Evolutionary conservation across 2,329 filamentous ascomycete species (phyloP).

Genomic region (Chaetomiaceae sp.): DNA sequence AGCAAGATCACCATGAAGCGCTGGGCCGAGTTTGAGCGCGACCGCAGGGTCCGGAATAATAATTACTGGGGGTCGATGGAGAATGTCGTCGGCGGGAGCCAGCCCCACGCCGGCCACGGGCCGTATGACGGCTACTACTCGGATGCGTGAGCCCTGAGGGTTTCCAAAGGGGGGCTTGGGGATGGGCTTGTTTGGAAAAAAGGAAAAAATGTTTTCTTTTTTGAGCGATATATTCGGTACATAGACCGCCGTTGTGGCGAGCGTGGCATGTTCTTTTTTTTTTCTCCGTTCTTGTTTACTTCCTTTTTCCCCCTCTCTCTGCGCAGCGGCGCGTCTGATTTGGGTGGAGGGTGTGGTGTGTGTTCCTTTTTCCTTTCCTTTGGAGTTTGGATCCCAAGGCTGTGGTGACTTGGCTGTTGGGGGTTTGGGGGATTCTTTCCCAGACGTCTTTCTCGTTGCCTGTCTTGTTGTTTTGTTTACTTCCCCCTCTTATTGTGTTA

Average conservation of each 20-base stretch:
- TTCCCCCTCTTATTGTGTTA: no score
- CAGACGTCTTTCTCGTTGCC: not conserved
- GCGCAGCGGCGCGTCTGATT: no score
- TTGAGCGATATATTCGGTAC: slow-evolving; percentile 12
- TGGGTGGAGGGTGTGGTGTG: no score
- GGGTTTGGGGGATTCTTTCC: no score
- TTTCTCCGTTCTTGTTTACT: not conserved
- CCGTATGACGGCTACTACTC: slow-evolving; percentile 54
- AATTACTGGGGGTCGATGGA: slow-evolving; percentile 52
- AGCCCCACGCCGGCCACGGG: slow-evolving; percentile 36
- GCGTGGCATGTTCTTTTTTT: not conserved
- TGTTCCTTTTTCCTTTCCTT: no score
- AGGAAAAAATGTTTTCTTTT: not conserved
- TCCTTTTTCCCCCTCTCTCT: no score
- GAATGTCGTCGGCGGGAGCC: slow-evolving; percentile 40
- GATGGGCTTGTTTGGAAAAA: slow-evolving; percentile 20
- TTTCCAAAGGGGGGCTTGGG: not conserved
- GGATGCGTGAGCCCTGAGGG: slow-evolving; percentile 38
- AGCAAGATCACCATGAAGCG: slow-evolving; percentile 99
- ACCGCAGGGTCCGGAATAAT: slow-evolving; percentile 46
- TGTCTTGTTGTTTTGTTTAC: not conserved
- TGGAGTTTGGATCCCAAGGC: no score
- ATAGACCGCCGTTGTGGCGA: slow-evolving; percentile 11
- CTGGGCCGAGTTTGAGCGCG: slow-evolving; percentile 91
- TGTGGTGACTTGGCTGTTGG: no score